A percentile compares a stretch with the other conserved stretches of the same genome.
These are phyloP conservation scores for Solanum lignicaule DNA, from an alignment of 257 asterid genomes.

Conservation along the genomic window DNA sequence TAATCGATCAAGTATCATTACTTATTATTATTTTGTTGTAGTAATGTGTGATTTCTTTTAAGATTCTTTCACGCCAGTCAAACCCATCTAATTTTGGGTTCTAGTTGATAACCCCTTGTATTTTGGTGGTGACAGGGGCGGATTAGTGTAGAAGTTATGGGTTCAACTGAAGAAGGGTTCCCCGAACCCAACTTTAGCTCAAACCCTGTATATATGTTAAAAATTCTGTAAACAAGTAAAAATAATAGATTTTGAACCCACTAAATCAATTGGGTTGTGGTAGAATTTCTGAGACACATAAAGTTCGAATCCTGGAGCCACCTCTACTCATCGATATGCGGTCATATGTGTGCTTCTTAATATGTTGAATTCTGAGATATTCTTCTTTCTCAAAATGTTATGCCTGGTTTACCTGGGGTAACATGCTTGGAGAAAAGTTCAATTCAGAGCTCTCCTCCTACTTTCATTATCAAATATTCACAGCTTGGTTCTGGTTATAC, in stretches of 20 bases:
- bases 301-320: neutral
- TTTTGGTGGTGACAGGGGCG: neutral
- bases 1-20: neutral
- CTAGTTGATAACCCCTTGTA: neutral
- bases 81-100: neutral
- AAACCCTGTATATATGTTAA: neutral
- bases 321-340: neutral
- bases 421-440: neutral
- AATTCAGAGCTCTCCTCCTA: neutral
- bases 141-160: neutral
- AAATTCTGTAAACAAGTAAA: neutral
- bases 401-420: neutral
- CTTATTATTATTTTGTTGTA: conserved; percentile 1
- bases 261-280: neutral
- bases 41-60: neutral
- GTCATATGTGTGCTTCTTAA: neutral
- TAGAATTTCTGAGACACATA: neutral
- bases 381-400: neutral
- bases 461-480: neutral
- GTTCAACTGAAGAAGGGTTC: neutral
- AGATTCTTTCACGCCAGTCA: neutral
- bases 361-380: neutral
- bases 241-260: neutral
- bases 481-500: neutral
- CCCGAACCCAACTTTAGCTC: neutral